These are phyloP conservation scores for Diplodia mutila DNA, from an alignment of 2,329 filamentous ascomycete species.

Conservation along the genomic window DNA sequence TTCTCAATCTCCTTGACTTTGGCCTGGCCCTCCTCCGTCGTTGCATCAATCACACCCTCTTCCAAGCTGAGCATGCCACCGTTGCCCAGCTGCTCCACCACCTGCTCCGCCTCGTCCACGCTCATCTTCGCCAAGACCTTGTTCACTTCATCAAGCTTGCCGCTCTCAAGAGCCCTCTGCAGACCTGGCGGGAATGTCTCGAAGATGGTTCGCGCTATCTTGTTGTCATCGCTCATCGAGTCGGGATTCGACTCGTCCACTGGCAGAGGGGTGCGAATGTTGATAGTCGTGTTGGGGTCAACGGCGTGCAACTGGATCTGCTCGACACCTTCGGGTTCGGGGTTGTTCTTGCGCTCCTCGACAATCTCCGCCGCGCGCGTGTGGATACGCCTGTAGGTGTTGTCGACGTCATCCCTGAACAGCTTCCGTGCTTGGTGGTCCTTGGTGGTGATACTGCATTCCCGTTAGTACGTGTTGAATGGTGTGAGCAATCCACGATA, in stretches of 20 bases:
- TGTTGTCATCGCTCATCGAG: constrained; percentile 50
- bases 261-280: constrained; percentile 77
- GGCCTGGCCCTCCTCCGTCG: constrained; percentile 81
- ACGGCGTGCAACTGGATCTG: constrained; percentile 98
- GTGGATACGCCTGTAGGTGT: constrained; percentile 82
- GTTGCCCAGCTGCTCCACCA: constrained; percentile 79
- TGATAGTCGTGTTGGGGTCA: constrained; percentile 83
- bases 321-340: constrained; percentile 71
- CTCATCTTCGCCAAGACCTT: constrained; percentile 86
- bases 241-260: constrained; percentile 40
- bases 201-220: constrained; percentile 75
- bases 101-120: constrained; percentile 82
- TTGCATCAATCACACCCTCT: constrained; percentile 92
- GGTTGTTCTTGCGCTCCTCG: constrained; percentile 57
- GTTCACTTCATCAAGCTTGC: constrained; percentile 86
- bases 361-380: constrained; percentile 74
- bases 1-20: constrained; percentile 70
- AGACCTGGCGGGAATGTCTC: constrained; percentile 82
- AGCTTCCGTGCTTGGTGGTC: constrained; percentile 89
- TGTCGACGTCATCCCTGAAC: constrained; percentile 90
- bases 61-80: constrained; percentile 90
- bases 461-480: neutral
- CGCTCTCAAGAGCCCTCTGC: constrained; percentile 80
- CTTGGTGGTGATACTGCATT: constrained; percentile 71
- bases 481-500: neutral